Base-by-base conservation (phyloP, 768 basidiomycete genomes). In the Hortiboletus campestris region DNA sequence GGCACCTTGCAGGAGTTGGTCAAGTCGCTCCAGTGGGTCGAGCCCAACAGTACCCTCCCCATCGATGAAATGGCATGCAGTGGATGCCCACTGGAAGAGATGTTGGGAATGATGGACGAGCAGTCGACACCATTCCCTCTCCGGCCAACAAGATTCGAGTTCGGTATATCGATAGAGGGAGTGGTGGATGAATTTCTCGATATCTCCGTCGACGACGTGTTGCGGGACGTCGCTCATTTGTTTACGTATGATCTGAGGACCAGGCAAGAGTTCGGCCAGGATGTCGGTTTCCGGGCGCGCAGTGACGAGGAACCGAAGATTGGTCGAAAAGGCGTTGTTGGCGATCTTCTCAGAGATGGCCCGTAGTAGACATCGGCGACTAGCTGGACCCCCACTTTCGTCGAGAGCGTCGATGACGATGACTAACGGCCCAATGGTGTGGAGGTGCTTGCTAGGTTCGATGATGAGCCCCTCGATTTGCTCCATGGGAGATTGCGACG, bases 371-470 rank as follows among this genome's bases (percentile, higher is more conserved):
- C 22, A 36, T 20, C 34, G 34, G 6, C 63, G 61, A 47, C 19
- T 5, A 3, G 13, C 36, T 25, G 6, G 16, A 31, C 63, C 51
- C 3, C 58, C 58, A 32, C 65, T 63, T 29, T 63, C 58, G 20
- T 69, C 64, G 10, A 72, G 49, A 5, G 57, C 69, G 32, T 74
- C 74, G 20, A 50, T 34, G 10, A 50, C 31, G 16, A 50, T n/a
- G 31, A 50, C 20, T 4, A 50, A 36, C 1, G 49, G 38, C 10
- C 48, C 48, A 8, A 49, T 31, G 7, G 25, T 14, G 19, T 31
- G 28, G 38, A 49, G 38, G 38, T n/a, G n/a, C n/a, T 31, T 12
- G 22, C 28, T 40, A 13, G 41, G 22, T 6, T 19, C 41, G 12
- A 42, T 42, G 12, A 42, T 25, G 10, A 42, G 22, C 22, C 10